These are phyloP conservation scores for Thermomucor indicae-seudaticae DNA, from an alignment of 371 early-diverging fungal species.

Conservation along the genomic window DNA sequence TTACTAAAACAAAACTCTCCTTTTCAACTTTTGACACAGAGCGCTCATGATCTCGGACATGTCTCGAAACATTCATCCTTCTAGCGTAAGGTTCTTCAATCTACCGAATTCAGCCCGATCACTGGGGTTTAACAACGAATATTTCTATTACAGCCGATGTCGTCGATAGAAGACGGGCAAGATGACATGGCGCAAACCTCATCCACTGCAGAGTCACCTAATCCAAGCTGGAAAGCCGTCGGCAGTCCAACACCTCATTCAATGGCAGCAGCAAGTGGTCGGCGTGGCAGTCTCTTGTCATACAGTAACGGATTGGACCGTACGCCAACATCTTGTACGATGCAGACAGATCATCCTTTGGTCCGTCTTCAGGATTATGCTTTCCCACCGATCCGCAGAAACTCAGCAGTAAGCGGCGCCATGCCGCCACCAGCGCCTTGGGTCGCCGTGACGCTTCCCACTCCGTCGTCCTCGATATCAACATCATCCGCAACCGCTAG, in stretches of 20 bases:
- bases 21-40: neutral
- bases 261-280: too few species aligned
- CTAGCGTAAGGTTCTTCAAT: constrained; percentile 13
- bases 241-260: constrained; percentile 22
- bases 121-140: too few species aligned
- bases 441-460: constrained; percentile 7
- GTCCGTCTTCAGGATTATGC: constrained; percentile 26
- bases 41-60: constrained; percentile 13
- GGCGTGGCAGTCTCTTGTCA: neutral
- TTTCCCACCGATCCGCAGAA: constrained; percentile 31
- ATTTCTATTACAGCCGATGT: neutral
- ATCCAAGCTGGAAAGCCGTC: constrained; percentile 18
- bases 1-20: neutral
- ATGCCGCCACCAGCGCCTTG: constrained; percentile 10
- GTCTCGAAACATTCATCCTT: constrained; percentile 15
- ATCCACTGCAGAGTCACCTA: constrained; percentile 9
- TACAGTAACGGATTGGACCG: neutral
- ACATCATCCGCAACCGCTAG: neutral
- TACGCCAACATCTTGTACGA: too few species aligned
- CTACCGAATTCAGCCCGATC: too few species aligned
- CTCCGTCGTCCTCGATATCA: constrained; percentile 5
- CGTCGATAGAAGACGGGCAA: constrained; percentile 5
- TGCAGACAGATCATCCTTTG: constrained; percentile 19
- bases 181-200: constrained; percentile 8
- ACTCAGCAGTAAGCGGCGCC: constrained; percentile 26